Evolutionary conservation across 495 filamentous ascomycete genomes (phyloP).

Genomic region (Friedmanniomyces simplex): DNA sequence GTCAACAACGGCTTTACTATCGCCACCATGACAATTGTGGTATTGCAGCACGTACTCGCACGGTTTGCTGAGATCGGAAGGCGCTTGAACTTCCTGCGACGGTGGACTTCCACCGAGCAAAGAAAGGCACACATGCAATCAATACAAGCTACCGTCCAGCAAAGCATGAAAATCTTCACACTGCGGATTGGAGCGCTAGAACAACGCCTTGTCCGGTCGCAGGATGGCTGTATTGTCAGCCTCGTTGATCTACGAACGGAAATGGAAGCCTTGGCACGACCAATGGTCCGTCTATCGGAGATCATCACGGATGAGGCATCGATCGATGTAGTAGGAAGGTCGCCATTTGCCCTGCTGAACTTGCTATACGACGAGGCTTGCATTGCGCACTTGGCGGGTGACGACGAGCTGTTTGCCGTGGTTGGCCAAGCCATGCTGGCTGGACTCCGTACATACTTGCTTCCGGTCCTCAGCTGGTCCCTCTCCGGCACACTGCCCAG

Average conservation of each 20-base stretch:
- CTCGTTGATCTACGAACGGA: slow-evolving; percentile 54
- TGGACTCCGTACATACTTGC: slow-evolving; percentile 74
- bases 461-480: slow-evolving; percentile 76
- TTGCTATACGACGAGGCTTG: slow-evolving; percentile 59
- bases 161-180: slow-evolving; percentile 30
- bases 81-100: slow-evolving; percentile 39
- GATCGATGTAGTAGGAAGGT: background rate
- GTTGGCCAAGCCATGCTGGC: slow-evolving; percentile 64
- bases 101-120: slow-evolving; percentile 35
- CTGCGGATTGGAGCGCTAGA: slow-evolving; percentile 36
- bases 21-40: background rate
- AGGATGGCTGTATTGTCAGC: slow-evolving; percentile 34
- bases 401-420: slow-evolving; percentile 46
- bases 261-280: slow-evolving; percentile 33
- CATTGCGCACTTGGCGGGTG: slow-evolving; percentile 56
- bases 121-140: slow-evolving; percentile 43
- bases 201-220: slow-evolving; percentile 33
- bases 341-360: slow-evolving; percentile 56
- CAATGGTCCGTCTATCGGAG: slow-evolving; percentile 17
- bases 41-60: slow-evolving; percentile 35
- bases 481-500: slow-evolving; percentile 59
- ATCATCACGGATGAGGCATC: background rate
- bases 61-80: slow-evolving; percentile 38
- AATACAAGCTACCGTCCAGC: slow-evolving; percentile 41
- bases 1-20: background rate